Conservation (phyloP, 768 basidiomycete genomes). For the Xanthoconium stramineum region DNA sequence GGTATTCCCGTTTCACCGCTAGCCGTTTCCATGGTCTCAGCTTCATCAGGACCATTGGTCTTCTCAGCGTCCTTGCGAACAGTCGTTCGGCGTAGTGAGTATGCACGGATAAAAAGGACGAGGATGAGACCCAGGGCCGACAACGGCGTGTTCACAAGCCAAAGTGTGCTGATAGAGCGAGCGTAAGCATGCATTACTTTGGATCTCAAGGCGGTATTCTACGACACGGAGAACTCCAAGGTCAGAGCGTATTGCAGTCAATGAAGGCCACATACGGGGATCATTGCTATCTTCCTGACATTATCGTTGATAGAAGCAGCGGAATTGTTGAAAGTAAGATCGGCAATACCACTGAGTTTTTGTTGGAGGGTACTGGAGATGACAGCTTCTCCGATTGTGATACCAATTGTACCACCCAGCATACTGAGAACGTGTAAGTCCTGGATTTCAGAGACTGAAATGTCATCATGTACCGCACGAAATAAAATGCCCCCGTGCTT, state of each 20-base stretch:
- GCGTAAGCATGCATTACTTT: constrained; percentile 37
- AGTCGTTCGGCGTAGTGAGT: constrained; percentile 32
- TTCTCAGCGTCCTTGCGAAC: constrained; percentile 11
- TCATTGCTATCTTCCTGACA: constrained; percentile 41
- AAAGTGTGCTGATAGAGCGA: constrained; percentile 36
- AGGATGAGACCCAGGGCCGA: constrained; percentile 31
- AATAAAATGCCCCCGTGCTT: constrained; percentile 34
- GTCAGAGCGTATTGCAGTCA: constrained; percentile 3
- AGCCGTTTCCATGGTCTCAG: background rate
- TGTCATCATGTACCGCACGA: constrained; percentile 27
- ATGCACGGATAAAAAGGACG: constrained; percentile 33
- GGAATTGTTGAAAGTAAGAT: constrained; percentile 37
- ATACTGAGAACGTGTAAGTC: constrained; percentile 39
- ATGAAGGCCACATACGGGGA: constrained; percentile 19
- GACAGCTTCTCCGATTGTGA: constrained; percentile 70
- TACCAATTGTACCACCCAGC: constrained; percentile 71
- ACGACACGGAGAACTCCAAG: constrained; percentile 1
- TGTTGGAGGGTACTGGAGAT: constrained; percentile 48
- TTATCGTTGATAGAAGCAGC: constrained; percentile 44
- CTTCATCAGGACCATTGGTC: constrained; percentile 32
- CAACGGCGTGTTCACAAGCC: constrained; percentile 37
- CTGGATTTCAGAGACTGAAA: background rate
- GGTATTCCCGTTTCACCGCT: background rate
- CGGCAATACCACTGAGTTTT: constrained; percentile 15
- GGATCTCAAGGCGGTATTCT: constrained; percentile 31